Conservation (phyloP, 2,329 filamentous ascomycete species). For the Albifimbria verrucaria region DNA sequence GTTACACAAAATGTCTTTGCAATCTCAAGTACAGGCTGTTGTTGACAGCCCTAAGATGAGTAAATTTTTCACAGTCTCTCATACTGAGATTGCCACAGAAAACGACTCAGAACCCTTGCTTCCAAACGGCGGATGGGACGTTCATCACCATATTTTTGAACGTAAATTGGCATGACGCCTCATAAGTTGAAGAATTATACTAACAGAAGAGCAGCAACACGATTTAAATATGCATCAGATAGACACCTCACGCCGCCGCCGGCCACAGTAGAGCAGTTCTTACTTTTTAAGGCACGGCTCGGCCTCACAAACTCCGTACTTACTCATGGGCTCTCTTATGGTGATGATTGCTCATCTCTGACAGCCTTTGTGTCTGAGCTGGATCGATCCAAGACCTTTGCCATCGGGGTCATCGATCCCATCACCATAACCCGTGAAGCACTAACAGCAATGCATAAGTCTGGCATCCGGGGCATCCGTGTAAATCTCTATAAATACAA, state of each 20-base stretch:
- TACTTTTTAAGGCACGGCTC: conserved; percentile 10
- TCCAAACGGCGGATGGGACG: conserved; percentile 26
- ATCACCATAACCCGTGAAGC: conserved; percentile 9
- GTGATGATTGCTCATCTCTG: conserved; percentile 29
- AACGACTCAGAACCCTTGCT: conserved; percentile 13
- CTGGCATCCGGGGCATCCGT: conserved; percentile 30
- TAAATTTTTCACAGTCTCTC: conserved; percentile 4
- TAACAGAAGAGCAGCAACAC: conserved; percentile 2
- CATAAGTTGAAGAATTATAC: neutral
- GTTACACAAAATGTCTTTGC: neutral
- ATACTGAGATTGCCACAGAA: conserved; percentile 2
- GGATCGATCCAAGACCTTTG: conserved; percentile 16
- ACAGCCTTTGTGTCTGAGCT: conserved; percentile 26
- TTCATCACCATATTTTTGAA: conserved; percentile 30
- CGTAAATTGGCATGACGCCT: conserved; percentile 13
- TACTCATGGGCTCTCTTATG: conserved; percentile 33
- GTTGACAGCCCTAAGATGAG: neutral
- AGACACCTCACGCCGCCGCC: conserved; percentile 10
- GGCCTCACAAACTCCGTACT: conserved; percentile 31
- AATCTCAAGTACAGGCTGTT: neutral
- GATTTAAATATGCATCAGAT: conserved; percentile 7
- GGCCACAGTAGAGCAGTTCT: conserved; percentile 7
- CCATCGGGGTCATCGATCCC: conserved; percentile 12
- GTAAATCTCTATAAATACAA: conserved; percentile 32
- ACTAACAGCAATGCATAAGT: conserved; percentile 5